Evolutionary conservation across 192 early-diverging fungal species (phyloP).

Genomic region (Geranomyces michiganensis): DNA sequence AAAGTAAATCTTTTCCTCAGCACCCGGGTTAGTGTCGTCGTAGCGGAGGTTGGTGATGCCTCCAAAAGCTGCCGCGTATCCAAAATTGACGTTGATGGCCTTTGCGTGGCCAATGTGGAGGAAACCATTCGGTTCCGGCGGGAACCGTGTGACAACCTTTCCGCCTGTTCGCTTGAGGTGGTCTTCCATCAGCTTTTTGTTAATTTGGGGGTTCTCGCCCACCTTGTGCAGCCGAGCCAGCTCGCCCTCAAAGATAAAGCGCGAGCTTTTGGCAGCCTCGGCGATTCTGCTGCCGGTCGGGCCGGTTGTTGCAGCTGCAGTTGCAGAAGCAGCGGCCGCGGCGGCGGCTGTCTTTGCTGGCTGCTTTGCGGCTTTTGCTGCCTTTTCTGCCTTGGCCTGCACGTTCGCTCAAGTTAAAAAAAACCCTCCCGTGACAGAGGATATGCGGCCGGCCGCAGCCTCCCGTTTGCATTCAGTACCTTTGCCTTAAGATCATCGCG

Average conservation of each 20-base stretch:
- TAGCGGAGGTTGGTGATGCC: slow-evolving; percentile 92
- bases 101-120: slow-evolving; percentile 99
- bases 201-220: slow-evolving; percentile 96
- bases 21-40: slow-evolving; percentile 87
- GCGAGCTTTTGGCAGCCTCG: slow-evolving; percentile 56
- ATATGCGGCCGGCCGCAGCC: no score
- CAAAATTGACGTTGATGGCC: slow-evolving; percentile 99
- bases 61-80: slow-evolving; percentile 87
- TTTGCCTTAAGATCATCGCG: slow-evolving; percentile 73
- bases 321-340: slow-evolving; percentile 41
- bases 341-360: slow-evolving; percentile 23
- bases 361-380: slow-evolving; percentile 47
- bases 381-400: slow-evolving; percentile 64
- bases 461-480: no score
- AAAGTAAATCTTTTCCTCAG: slow-evolving; percentile 97
- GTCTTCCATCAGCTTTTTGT: slow-evolving; percentile 82
- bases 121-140: slow-evolving; percentile 99
- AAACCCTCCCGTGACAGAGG: no score
- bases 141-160: slow-evolving; percentile 95
- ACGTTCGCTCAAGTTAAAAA: no score
- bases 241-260: slow-evolving; percentile 87
- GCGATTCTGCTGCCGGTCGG: slow-evolving; percentile 42
- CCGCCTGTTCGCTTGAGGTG: slow-evolving; percentile 91
- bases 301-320: slow-evolving; percentile 26
- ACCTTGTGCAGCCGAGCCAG: slow-evolving; percentile 89